A percentile compares a stretch with the other conserved stretches of the same genome.
phyloP scores from a whole-genome alignment of 108 stramenopile genomes.

The Seminavis robusta region DNA sequence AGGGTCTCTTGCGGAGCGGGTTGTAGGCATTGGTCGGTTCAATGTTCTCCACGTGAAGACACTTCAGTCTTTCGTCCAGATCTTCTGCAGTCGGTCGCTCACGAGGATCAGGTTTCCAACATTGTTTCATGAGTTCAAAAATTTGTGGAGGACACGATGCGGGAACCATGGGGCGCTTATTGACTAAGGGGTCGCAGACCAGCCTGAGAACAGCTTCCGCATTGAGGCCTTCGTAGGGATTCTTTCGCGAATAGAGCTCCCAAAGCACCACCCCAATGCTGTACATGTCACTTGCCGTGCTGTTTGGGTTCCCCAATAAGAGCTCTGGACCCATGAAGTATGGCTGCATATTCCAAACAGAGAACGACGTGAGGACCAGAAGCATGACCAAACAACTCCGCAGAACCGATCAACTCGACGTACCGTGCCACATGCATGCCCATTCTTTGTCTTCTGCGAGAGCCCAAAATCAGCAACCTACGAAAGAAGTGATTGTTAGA shows the following conservation, averaged over 20 bases:
- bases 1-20: no score
- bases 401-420: no score
- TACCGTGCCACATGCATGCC: no score
- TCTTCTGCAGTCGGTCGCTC: conserved; percentile 13
- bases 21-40: not conserved
- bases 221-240: conserved; percentile 42
- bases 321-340: conserved; percentile 96
- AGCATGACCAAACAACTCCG: no score
- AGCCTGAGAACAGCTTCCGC: conserved; percentile 10
- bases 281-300: conserved; percentile 48
- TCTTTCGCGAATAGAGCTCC: conserved; percentile 23
- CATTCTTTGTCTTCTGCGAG: conserved; percentile 28
- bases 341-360: no score
- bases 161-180: conserved; percentile 24
- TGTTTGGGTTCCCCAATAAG: conserved; percentile 34
- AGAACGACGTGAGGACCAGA: no score
- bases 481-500: no score
- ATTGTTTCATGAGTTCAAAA: conserved; percentile 16
- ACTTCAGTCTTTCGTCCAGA: conserved; percentile 6
- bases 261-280: conserved; percentile 45
- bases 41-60: no score
- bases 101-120: conserved; percentile 9
- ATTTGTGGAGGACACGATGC: conserved; percentile 11
- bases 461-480: conserved; percentile 62
- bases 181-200: conserved; percentile 23